These are phyloP conservation scores for Brassica hybrid DNA, from an alignment of 441 rosid genomes.

Conservation along the genomic window DNA sequence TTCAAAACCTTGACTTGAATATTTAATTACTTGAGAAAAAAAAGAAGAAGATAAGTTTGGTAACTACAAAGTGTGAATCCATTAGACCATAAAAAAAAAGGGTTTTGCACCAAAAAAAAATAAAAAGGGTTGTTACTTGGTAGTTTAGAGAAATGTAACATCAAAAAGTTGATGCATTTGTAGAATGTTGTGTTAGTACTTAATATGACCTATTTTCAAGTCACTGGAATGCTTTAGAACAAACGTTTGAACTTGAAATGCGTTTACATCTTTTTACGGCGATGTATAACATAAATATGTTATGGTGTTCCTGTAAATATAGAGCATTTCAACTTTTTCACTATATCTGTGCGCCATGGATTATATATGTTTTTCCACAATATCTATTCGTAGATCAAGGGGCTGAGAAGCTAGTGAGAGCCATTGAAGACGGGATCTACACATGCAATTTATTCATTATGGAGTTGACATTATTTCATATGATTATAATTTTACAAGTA, in stretches of 20 bases:
- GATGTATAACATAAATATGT: too few relatives aligned
- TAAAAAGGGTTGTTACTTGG: too few relatives aligned
- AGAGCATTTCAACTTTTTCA: neutral
- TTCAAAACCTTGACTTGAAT: slow-evolving; percentile 4
- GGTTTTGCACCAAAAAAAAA: too few relatives aligned
- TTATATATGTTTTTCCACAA: neutral
- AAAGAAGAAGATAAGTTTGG: neutral
- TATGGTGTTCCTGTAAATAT: too few relatives aligned
- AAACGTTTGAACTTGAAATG: neutral
- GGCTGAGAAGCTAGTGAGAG: slow-evolving; percentile 1
- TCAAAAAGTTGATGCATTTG: neutral
- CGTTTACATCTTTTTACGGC: neutral
- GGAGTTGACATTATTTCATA: slow-evolving; percentile 36
- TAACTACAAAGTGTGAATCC: too few relatives aligned
- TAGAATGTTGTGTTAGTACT: neutral
- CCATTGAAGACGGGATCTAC: slow-evolving; percentile 33
- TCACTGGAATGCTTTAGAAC: neutral
- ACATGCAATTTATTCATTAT: slow-evolving; percentile 11
- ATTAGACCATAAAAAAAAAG: neutral
- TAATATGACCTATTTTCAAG: too few relatives aligned
- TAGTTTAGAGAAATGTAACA: neutral
- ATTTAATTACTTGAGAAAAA: neutral
- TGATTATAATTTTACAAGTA: neutral
- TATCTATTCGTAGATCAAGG: slow-evolving; percentile 7
- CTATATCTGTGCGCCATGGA: neutral